Conservation (phyloP, 495 filamentous ascomycete genomes). For the Chaetomium fimeti region DNA sequence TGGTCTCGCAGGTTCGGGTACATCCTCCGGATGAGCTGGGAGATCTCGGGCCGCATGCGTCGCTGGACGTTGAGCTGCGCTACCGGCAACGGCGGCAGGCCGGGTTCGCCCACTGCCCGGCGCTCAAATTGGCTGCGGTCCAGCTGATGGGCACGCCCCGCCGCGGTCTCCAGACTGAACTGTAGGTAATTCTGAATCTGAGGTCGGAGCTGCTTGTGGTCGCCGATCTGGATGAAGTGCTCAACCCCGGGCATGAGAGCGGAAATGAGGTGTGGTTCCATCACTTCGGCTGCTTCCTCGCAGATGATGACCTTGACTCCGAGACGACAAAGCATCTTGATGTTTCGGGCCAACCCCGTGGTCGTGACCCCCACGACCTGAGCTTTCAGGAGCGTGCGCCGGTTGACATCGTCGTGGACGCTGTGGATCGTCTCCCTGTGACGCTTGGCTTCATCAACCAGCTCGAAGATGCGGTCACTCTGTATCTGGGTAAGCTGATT, state of each 20-base stretch:
- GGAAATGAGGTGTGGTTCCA: slow-evolving; percentile 68
- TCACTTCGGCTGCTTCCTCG: slow-evolving; percentile 77
- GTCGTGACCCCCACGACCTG: slow-evolving; percentile 77
- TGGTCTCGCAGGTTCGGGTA: slow-evolving; percentile 66
- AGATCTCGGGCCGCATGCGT: slow-evolving; percentile 64
- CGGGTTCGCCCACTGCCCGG: slow-evolving; percentile 27
- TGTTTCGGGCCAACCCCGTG: slow-evolving; percentile 65
- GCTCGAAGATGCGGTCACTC: slow-evolving; percentile 1
- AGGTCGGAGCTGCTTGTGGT: slow-evolving; percentile 72
- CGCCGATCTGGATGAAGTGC: slow-evolving; percentile 74
- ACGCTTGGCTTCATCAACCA: slow-evolving; percentile 8
- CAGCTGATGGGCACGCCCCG: slow-evolving; percentile 26
- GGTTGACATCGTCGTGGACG: slow-evolving; percentile 50
- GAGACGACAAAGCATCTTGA: slow-evolving; percentile 60
- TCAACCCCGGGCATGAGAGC: slow-evolving; percentile 68
- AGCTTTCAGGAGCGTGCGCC: slow-evolving; percentile 51
- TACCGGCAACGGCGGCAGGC: slow-evolving; percentile 31
- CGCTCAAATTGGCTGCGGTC: slow-evolving; percentile 38
- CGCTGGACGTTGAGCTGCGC: slow-evolving; percentile 55
- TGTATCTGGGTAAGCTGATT: not conserved
- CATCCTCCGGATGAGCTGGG: slow-evolving; percentile 58
- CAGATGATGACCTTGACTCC: slow-evolving; percentile 66
- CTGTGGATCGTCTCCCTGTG: slow-evolving; percentile 32
- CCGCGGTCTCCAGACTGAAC: slow-evolving; percentile 29
- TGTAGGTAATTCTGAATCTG: slow-evolving; percentile 35